These are phyloP conservation scores for Aspergillus panamensis DNA, from an alignment of 495 filamentous ascomycete genomes.

Conservation along the genomic window DNA sequence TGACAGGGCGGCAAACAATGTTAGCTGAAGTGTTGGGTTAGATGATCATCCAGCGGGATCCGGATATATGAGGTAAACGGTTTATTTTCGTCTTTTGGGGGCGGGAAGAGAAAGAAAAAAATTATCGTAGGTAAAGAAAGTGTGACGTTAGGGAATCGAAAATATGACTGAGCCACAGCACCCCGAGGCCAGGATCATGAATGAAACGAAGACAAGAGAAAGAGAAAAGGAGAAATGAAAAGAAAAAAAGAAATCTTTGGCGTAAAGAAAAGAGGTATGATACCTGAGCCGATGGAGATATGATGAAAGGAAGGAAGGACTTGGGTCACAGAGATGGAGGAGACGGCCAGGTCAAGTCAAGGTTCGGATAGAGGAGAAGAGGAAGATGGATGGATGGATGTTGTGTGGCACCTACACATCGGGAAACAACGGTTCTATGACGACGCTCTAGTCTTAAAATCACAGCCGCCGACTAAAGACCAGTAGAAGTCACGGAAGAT, in stretches of 20 bases:
- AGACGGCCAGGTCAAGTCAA: neutral
- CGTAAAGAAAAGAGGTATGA: conserved; percentile 5
- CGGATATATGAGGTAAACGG: neutral
- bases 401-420: conserved; percentile 21
- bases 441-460: conserved; percentile 11
- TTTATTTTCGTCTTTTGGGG: neutral
- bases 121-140: neutral
- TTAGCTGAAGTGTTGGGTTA: conserved; percentile 10
- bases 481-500: neutral
- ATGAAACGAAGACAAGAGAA: neutral
- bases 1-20: neutral
- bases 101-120: neutral
- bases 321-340: neutral
- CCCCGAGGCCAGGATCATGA: too few relatives aligned
- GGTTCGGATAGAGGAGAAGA: too few relatives aligned
- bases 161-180: neutral
- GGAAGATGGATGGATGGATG: conserved; percentile 1
- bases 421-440: conserved; percentile 16
- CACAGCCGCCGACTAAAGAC: conserved; percentile 9
- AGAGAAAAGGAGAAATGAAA: conserved; percentile 11
- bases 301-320: conserved; percentile 13
- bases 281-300: conserved; percentile 3
- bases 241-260: conserved; percentile 6
- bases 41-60: neutral
- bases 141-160: neutral